Evolutionary conservation across 2,329 filamentous ascomycete genomes (phyloP).

Genomic region (Eutypella sp.): DNA sequence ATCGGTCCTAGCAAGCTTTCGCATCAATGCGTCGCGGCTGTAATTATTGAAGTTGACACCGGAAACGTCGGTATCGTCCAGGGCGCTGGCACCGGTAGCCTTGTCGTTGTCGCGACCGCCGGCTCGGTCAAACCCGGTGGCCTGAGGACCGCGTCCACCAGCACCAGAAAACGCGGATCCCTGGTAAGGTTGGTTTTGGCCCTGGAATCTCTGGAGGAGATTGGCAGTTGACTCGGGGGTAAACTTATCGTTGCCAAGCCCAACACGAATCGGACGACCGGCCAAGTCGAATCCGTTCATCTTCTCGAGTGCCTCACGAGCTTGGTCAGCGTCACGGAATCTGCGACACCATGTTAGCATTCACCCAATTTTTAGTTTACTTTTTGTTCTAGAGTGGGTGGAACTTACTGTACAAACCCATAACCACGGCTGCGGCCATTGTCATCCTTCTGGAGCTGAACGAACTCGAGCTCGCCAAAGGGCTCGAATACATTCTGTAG

Average conservation of each 20-base stretch:
- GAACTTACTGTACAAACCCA: constrained; percentile 93
- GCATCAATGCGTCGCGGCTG: constrained; percentile 96
- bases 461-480: constrained; percentile 95
- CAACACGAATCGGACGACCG: constrained; percentile 94
- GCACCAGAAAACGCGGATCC: constrained; percentile 88
- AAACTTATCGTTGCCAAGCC: constrained; percentile 99
- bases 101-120: constrained; percentile 87
- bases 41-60: constrained; percentile 99
- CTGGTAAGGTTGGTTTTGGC: constrained; percentile 73
- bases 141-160: constrained; percentile 79
- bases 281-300: constrained; percentile 99
- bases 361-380: neutral
- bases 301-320: constrained; percentile 91
- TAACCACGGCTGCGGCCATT: constrained; percentile 87
- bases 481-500: constrained; percentile 95
- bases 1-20: constrained; percentile 94
- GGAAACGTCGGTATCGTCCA: constrained; percentile 95
- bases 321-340: constrained; percentile 84
- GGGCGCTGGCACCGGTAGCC: constrained; percentile 82
- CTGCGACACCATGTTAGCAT: constrained; percentile 45
- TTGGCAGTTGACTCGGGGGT: constrained; percentile 94
- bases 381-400: too few species aligned
- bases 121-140: constrained; percentile 85
- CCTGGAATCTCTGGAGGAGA: constrained; percentile 86
- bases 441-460: constrained; percentile 96